Evolutionary conservation across 1,284 basidiomycete species (phyloP).

Genomic region (Athelia sp.): DNA sequence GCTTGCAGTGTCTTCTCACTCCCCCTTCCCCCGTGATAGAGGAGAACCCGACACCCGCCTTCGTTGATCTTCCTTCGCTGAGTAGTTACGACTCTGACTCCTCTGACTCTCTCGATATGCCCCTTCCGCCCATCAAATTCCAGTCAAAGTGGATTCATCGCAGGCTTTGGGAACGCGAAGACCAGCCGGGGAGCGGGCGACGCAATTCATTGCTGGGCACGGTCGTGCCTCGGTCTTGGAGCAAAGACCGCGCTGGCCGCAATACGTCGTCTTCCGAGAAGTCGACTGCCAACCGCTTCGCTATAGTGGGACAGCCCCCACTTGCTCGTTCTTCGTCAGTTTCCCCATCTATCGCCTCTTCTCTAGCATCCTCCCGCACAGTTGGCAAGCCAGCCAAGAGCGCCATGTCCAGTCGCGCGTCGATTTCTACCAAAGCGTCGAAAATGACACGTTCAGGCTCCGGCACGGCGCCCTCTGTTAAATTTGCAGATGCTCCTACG

Average conservation of each 20-base stretch:
- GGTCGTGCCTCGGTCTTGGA: not conserved
- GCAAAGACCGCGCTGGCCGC: too few relatives aligned
- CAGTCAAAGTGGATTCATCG: not conserved
- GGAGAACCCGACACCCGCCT: not conserved
- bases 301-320: too few relatives aligned
- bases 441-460: not conserved
- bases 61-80: not conserved
- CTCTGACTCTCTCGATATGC: not conserved
- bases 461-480: conserved; percentile 33
- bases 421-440: not conserved
- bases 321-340: not conserved
- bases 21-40: too few relatives aligned
- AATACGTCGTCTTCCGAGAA: not conserved
- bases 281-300: not conserved
- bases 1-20: not conserved
- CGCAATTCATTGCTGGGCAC: not conserved
- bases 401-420: not conserved
- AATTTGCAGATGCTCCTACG: conserved; percentile 37
- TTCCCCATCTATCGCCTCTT: not conserved
- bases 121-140: not conserved
- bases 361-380: not conserved
- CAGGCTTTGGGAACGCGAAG: not conserved
- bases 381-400: not conserved
- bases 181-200: not conserved
- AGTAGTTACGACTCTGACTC: not conserved